Conservation (phyloP, 805 yeast species). For the Yamadazyma phyllophila region DNA sequence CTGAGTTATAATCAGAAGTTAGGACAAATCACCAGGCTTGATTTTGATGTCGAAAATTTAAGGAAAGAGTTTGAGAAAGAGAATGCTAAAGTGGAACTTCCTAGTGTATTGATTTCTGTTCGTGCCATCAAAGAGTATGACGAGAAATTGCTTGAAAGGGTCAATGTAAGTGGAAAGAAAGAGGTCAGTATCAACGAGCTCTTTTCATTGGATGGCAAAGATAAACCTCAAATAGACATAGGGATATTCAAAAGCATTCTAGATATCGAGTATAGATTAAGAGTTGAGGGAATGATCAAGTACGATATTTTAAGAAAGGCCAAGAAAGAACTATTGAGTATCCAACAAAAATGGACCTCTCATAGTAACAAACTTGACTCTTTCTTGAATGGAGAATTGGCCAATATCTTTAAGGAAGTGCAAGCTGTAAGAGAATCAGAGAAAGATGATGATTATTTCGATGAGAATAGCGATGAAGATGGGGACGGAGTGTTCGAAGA, state of each 20-base stretch:
- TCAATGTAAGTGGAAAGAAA: neutral
- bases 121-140: conserved; percentile 27
- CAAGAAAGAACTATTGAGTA: conserved; percentile 27
- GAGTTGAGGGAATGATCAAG: conserved; percentile 32
- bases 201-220: conserved; percentile 27
- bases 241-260: conserved; percentile 28
- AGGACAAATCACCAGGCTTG: conserved; percentile 28
- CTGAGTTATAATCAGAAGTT: conserved; percentile 28
- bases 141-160: conserved; percentile 1
- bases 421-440: conserved; percentile 28
- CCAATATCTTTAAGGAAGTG: conserved; percentile 25
- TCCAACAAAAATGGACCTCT: conserved; percentile 34
- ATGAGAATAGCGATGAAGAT: conserved; percentile 23
- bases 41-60: conserved; percentile 22
- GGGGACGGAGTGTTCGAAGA: conserved; percentile 14
- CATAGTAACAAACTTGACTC: conserved; percentile 29
- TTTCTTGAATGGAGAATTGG: conserved; percentile 28
- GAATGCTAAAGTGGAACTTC: conserved; percentile 23
- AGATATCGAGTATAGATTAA: conserved; percentile 31
- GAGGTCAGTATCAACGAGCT: conserved; percentile 19
- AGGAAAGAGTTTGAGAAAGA: conserved; percentile 23
- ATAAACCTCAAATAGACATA: conserved; percentile 28
- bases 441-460: conserved; percentile 20
- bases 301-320: conserved; percentile 33
- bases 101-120: conserved; percentile 26